Conservation (phyloP, 495 filamentous ascomycete species). For the Staphylotrichum longicolle region DNA sequence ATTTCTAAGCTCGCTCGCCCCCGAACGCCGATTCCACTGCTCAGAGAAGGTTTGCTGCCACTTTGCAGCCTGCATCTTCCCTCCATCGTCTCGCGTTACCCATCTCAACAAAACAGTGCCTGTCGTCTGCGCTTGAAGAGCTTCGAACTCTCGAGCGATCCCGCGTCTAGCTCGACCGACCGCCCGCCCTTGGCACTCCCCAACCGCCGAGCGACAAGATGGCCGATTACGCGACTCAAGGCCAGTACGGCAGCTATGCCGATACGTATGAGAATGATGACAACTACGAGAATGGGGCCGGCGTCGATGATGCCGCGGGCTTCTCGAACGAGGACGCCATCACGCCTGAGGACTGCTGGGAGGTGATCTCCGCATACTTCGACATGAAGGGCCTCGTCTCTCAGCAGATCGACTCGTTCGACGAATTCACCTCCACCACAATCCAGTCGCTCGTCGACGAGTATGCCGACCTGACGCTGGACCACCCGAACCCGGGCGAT, state of each 20-base stretch:
- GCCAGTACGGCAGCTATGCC: conserved; percentile 29
- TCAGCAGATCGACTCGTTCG: conserved; percentile 96
- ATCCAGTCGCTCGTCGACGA: conserved; percentile 91
- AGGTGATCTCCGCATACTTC: conserved; percentile 95
- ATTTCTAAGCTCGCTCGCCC: conserved; percentile 29
- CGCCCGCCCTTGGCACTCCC: background rate
- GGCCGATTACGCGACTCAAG: conserved; percentile 30
- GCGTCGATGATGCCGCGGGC: conserved; percentile 71
- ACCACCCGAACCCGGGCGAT: conserved; percentile 74
- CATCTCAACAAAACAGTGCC: background rate
- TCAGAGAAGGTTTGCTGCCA: background rate
- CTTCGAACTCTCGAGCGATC: background rate
- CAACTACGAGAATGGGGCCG: conserved; percentile 52
- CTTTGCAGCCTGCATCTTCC: background rate
- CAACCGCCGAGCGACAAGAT: conserved; percentile 18
- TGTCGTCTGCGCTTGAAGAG: background rate
- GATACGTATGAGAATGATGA: conserved; percentile 45
- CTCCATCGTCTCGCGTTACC: background rate
- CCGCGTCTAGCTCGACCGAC: no score
- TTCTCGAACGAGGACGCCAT: conserved; percentile 83
- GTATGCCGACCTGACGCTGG: conserved; percentile 80
- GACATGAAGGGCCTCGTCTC: conserved; percentile 92
- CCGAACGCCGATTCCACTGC: background rate
- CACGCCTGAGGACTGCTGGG: conserved; percentile 94
- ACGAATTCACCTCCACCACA: conserved; percentile 89